phyloP scores from a whole-genome alignment of 441 rosid species.

The Kokia cookei region DNA sequence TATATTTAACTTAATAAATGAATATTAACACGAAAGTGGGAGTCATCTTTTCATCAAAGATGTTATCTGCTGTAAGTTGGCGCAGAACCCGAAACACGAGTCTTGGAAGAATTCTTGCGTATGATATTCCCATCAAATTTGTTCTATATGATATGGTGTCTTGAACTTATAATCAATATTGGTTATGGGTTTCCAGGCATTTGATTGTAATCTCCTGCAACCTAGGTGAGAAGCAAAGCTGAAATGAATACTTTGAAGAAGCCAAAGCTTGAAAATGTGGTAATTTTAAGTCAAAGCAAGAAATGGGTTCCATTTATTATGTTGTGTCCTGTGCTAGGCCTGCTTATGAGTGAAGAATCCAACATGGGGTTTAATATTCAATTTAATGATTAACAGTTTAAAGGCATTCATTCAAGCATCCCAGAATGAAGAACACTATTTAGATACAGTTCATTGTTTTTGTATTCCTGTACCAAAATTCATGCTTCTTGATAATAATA shows the following conservation, averaged over 20 bases:
- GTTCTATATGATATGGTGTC: background rate
- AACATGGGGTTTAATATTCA: no score
- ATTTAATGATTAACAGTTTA: no score
- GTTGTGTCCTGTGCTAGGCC: no score
- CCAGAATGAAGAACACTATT: no score
- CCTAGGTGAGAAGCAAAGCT: constrained; percentile 47
- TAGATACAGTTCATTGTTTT: no score
- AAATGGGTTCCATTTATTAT: constrained; percentile 12
- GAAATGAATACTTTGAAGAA: constrained; percentile 31
- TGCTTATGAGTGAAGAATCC: no score
- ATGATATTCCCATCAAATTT: constrained; percentile 69
- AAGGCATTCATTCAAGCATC: no score
- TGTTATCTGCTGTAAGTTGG: constrained; percentile 52
- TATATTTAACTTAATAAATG: no score
- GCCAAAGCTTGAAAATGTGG: constrained; percentile 41
- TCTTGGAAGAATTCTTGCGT: constrained; percentile 59
- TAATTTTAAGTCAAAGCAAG: constrained; percentile 65
- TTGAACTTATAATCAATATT: background rate
- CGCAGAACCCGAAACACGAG: constrained; percentile 71
- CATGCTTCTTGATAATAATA: no score
- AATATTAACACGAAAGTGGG: constrained; percentile 32
- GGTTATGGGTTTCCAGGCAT: constrained; percentile 33
- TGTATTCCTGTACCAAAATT: no score
- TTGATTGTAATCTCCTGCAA: constrained; percentile 65
- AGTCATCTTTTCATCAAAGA: constrained; percentile 56